phyloP scores from a whole-genome alignment of 1,284 basidiomycete genomes.

The Trichosporon sp. region DNA sequence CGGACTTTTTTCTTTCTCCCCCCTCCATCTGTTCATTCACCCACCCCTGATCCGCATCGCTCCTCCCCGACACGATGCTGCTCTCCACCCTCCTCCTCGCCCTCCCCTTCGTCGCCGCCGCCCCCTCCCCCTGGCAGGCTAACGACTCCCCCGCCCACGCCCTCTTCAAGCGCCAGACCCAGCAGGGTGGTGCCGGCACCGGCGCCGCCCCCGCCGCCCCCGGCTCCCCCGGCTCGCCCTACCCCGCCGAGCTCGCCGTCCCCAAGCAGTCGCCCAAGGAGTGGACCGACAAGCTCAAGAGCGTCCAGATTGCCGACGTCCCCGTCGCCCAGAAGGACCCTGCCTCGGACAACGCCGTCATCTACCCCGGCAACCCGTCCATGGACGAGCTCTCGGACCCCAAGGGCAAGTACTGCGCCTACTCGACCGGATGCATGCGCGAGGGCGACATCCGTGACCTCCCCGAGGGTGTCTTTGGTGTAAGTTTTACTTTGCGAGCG shows the following conservation, averaged over 20 bases:
- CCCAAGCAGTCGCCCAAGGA: slow-evolving; percentile 33
- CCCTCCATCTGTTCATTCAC: not conserved
- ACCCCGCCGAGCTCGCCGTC: slow-evolving; percentile 31
- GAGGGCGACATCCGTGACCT: slow-evolving; percentile 31
- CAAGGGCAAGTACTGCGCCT: slow-evolving; percentile 29
- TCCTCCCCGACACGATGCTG: not conserved
- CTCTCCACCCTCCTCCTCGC: slow-evolving; percentile 1
- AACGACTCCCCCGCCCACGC: not conserved
- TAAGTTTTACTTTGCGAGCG: slow-evolving; percentile 17
- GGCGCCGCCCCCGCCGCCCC: not conserved
- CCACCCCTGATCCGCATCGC: not conserved
- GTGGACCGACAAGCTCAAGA: slow-evolving; percentile 40
- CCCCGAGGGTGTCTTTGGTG: slow-evolving; percentile 34
- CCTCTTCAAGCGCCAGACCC: slow-evolving; percentile 1
- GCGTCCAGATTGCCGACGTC: slow-evolving; percentile 29
- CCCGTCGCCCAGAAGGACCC: slow-evolving; percentile 21
- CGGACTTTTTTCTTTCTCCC: not conserved
- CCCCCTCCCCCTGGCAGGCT: not conserved
- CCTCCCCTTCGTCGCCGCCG: not conserved
- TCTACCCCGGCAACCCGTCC: slow-evolving; percentile 1
- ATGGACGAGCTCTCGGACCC: not conserved
- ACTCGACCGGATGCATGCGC: slow-evolving; percentile 36
- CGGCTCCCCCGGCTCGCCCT: slow-evolving; percentile 14
- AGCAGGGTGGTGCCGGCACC: not conserved
- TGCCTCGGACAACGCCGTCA: slow-evolving; percentile 3